Evolutionary conservation across 768 basidiomycete species (phyloP).

Genomic region (Lactarius sp.): DNA sequence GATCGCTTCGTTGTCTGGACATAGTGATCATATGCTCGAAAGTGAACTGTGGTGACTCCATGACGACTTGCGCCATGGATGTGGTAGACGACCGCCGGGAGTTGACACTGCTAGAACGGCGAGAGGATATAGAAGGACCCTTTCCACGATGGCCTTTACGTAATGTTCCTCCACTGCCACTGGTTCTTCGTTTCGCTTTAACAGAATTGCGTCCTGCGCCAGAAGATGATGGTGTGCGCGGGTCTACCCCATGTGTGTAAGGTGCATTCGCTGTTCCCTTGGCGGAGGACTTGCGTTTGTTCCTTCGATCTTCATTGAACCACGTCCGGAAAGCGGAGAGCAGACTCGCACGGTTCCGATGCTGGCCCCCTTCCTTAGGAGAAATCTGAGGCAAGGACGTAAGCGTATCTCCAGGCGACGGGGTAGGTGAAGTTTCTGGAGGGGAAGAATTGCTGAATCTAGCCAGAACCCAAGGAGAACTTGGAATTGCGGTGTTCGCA

Average conservation of each 20-base stretch:
- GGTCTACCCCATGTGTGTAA: constrained; percentile 14
- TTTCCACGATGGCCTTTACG: constrained; percentile 51
- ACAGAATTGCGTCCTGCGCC: constrained; percentile 33
- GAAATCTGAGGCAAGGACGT: constrained; percentile 42
- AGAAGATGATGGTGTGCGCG: constrained; percentile 15
- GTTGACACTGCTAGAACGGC: constrained; percentile 88
- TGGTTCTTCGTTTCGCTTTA: constrained; percentile 44
- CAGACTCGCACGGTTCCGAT: constrained; percentile 71
- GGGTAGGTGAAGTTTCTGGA: constrained; percentile 42
- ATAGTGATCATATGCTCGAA: constrained; percentile 40
- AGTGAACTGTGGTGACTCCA: constrained; percentile 50
- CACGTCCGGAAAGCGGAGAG: constrained; percentile 82
- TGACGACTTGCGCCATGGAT: constrained; percentile 41
- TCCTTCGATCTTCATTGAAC: constrained; percentile 89
- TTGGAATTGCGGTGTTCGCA: constrained; percentile 23
- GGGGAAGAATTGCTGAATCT: constrained; percentile 30
- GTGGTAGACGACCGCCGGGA: constrained; percentile 66
- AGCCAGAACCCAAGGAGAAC: constrained; percentile 67
- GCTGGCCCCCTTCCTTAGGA: constrained; percentile 34
- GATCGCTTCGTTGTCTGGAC: constrained; percentile 42
- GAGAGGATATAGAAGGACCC: constrained; percentile 71
- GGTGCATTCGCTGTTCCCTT: constrained; percentile 17
- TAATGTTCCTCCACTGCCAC: constrained; percentile 34
- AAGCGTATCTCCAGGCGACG: constrained; percentile 50
- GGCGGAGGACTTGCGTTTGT: constrained; percentile 61